Evolutionary conservation across 257 asterid species (phyloP).

Genomic region (Eucommia ulmoides): DNA sequence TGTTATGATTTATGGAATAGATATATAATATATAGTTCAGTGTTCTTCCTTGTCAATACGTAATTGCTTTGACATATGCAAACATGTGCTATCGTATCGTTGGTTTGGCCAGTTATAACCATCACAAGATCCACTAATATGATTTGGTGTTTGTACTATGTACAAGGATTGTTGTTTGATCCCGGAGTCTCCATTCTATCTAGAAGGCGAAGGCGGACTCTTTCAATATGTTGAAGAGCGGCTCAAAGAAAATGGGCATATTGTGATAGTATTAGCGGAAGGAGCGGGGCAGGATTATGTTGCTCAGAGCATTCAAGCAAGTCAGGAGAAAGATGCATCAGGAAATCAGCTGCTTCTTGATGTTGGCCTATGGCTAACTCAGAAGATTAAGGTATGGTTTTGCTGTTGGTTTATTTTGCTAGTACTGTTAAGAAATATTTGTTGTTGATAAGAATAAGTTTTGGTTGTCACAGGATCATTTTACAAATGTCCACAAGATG

Average conservation of each 20-base stretch:
- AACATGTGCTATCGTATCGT: constrained; percentile 1
- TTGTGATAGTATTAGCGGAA: constrained; percentile 85
- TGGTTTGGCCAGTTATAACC: background rate
- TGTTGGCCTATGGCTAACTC: constrained; percentile 85
- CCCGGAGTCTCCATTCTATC: constrained; percentile 90
- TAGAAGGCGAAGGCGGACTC: constrained; percentile 89
- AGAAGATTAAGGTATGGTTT: constrained; percentile 61
- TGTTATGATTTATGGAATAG: no score
- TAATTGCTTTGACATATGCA: constrained; percentile 10
- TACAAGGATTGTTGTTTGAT: constrained; percentile 90
- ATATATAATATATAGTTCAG: no score
- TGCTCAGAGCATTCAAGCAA: constrained; percentile 51
- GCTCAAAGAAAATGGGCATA: constrained; percentile 79
- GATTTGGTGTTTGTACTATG: constrained; percentile 21
- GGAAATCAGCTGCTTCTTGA: constrained; percentile 79
- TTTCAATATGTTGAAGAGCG: constrained; percentile 68
- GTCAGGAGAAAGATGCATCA: constrained; percentile 71
- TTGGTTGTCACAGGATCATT: constrained; percentile 80
- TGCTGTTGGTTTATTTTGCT: background rate
- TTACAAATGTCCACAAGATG: constrained; percentile 58
- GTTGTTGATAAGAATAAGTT: background rate
- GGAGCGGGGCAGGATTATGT: constrained; percentile 93
- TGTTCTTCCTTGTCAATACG: no score
- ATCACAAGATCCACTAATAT: constrained; percentile 17
- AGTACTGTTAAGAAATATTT: background rate